Evolutionary conservation across 306 rosid species (phyloP).

Genomic region (Cicer chorassanicum): DNA sequence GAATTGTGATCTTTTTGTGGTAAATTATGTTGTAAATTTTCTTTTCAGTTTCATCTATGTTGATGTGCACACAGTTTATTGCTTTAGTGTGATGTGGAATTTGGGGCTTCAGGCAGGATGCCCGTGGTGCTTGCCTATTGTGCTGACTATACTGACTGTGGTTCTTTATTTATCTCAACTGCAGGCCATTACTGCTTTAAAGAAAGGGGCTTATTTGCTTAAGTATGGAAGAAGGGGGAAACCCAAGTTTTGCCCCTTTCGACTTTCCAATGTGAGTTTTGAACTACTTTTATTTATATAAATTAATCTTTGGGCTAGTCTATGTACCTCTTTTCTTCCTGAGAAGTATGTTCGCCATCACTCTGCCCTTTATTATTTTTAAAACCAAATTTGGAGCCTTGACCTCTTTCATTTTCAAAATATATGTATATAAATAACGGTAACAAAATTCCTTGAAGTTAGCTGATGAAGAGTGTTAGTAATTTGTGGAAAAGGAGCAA

Average conservation of each 20-base stretch:
- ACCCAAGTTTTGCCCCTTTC: slow-evolving; percentile 94
- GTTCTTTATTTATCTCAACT: slow-evolving; percentile 44
- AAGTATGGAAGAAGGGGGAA: slow-evolving; percentile 99
- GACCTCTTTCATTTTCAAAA: neutral
- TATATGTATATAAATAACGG: neutral
- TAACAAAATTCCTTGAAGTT: slow-evolving; percentile 13
- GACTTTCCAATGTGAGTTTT: slow-evolving; percentile 91
- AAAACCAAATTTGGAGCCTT: slow-evolving; percentile 9
- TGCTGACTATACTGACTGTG: slow-evolving; percentile 38
- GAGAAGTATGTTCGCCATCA: slow-evolving; percentile 3
- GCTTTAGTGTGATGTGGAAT: slow-evolving; percentile 14
- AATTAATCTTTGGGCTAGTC: slow-evolving; percentile 3
- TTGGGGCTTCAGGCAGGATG: slow-evolving; percentile 11
- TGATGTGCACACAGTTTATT: slow-evolving; percentile 35
- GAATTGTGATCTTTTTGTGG: slow-evolving; percentile 2
- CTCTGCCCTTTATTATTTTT: neutral
- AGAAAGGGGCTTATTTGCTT: slow-evolving; percentile 94
- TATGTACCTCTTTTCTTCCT: neutral
- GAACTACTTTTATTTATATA: slow-evolving; percentile 30
- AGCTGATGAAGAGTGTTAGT: neutral
- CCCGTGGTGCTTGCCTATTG: slow-evolving; percentile 2
- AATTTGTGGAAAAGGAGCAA: slow-evolving; percentile 12
- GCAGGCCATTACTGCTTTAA: slow-evolving; percentile 95
- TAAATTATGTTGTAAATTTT: slow-evolving; percentile 10
- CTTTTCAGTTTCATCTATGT: slow-evolving; percentile 13